A percentile compares a stretch with the other conserved stretches of the same genome.
Conservation (phyloP, 2,329 filamentous ascomycete genomes). For the Bipolaris gigantea region DNA sequence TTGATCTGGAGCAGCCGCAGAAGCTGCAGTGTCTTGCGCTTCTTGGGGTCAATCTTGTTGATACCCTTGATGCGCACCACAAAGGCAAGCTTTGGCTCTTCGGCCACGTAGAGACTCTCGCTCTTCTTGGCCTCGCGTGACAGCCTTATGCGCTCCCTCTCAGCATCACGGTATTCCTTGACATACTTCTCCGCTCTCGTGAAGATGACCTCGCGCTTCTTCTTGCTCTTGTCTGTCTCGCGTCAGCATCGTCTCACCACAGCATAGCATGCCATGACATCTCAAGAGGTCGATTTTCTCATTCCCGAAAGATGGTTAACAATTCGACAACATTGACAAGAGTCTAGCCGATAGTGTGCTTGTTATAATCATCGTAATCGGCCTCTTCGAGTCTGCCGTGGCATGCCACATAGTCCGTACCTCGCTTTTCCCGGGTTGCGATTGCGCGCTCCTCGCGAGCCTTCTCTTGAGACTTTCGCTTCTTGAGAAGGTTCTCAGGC, state of each 20-base stretch:
- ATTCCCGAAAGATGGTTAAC: constrained; percentile 99
- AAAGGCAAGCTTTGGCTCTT: constrained; percentile 95
- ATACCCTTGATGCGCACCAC: constrained; percentile 99
- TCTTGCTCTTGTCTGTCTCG: constrained; percentile 81
- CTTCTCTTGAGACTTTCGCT: constrained; percentile 99
- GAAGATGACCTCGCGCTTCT: constrained; percentile 99
- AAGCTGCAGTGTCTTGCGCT: constrained; percentile 99
- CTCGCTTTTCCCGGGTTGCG: constrained; percentile 84
- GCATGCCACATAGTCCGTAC: constrained; percentile 59
- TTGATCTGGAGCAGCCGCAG: constrained; percentile 99
- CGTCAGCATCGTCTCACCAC: constrained; percentile 37
- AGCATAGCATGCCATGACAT: constrained; percentile 20
- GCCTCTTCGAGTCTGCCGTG: constrained; percentile 24
- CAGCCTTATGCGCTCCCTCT: constrained; percentile 98
- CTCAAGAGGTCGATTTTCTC: constrained; percentile 54
- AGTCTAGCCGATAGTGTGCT: constrained; percentile 89
- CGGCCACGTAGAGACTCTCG: constrained; percentile 91
- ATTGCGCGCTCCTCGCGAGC: constrained; percentile 85
- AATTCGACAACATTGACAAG: constrained; percentile 94
- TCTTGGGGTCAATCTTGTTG: constrained; percentile 99
- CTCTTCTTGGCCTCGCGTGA: constrained; percentile 85
- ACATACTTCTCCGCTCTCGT: constrained; percentile 99
- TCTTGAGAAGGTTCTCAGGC: constrained; percentile 99
- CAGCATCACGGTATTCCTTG: constrained; percentile 97
- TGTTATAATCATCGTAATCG: constrained; percentile 78